phyloP scores from a whole-genome alignment of 73 alveolate species.

The Paramecium biaurelia region DNA sequence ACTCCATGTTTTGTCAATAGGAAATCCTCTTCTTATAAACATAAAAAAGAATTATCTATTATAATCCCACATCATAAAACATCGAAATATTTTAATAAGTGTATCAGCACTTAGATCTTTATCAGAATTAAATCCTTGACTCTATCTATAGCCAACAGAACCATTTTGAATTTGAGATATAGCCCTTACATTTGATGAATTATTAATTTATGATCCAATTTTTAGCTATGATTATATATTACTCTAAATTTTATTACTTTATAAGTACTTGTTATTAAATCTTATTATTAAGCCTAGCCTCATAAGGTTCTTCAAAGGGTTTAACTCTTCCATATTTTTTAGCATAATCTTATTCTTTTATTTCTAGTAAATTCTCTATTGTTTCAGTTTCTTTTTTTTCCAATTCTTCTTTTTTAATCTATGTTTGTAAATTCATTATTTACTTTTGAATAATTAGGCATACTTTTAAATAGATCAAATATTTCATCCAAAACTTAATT shows the following conservation, averaged over 20 bases:
- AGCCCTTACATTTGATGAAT: not conserved
- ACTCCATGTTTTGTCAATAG: constrained; percentile 16
- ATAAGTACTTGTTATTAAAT: not conserved
- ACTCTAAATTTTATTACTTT: not conserved
- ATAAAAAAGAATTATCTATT: constrained; percentile 13
- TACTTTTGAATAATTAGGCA: constrained; percentile 19
- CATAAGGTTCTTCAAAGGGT: not conserved
- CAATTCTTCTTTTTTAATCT: constrained; percentile 11
- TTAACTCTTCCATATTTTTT: not conserved
- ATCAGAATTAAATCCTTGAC: not conserved
- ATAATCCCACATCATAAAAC: constrained; percentile 27
- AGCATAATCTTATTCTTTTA: not conserved
- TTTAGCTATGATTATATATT: not conserved
- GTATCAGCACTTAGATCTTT: not conserved
- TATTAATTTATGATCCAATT: not conserved
- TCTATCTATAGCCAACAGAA: not conserved
- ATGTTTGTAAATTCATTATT: not conserved
- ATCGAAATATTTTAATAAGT: not conserved
- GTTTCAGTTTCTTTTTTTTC: not conserved
- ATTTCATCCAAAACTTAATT: not conserved
- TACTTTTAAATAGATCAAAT: not conserved
- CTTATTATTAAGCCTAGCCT: not conserved
- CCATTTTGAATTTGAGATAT: not conserved
- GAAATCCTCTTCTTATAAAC: constrained; percentile 45
- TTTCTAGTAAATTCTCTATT: not conserved